These are phyloP conservation scores for Hevea brasiliensis DNA, from an alignment of 345 rosid genomes.

Conservation along the genomic window DNA sequence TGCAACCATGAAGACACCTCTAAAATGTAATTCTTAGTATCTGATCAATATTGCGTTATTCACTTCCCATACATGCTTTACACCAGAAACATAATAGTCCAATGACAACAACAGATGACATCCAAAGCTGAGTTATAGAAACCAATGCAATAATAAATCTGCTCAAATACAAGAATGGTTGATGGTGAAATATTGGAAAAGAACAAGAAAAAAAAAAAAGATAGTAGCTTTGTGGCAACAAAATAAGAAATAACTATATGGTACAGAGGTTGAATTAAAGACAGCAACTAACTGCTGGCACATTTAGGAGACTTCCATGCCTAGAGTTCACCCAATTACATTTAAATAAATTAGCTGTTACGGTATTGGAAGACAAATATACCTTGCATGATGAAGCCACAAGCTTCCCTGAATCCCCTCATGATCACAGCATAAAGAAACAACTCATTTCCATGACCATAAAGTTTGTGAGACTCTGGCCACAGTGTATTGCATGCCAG, in stretches of 20 bases:
- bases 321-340: not conserved
- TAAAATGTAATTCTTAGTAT: not conserved
- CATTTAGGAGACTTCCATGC: not conserved
- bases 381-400: conserved; percentile 98
- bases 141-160: not conserved
- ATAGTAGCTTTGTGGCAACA: not conserved
- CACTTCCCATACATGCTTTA: not conserved
- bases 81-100: not conserved
- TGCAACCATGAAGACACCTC: not conserved
- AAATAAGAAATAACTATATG: not conserved
- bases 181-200: not conserved
- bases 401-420: conserved; percentile 68
- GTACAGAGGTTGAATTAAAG: not conserved
- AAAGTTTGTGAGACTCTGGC: conserved; percentile 96
- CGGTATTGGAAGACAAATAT: conserved; percentile 12
- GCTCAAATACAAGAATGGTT: not conserved
- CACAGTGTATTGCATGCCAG: conserved; percentile 87
- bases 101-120: not conserved
- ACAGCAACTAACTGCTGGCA: not conserved
- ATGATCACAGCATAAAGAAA: conserved; percentile 77
- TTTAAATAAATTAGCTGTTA: not conserved
- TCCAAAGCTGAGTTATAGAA: not conserved
- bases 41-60: not conserved
- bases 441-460: conserved; percentile 93
- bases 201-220: not conserved